Conservation (phyloP, 1,284 basidiomycete genomes). For the Stygiomarasmius scandens region DNA sequence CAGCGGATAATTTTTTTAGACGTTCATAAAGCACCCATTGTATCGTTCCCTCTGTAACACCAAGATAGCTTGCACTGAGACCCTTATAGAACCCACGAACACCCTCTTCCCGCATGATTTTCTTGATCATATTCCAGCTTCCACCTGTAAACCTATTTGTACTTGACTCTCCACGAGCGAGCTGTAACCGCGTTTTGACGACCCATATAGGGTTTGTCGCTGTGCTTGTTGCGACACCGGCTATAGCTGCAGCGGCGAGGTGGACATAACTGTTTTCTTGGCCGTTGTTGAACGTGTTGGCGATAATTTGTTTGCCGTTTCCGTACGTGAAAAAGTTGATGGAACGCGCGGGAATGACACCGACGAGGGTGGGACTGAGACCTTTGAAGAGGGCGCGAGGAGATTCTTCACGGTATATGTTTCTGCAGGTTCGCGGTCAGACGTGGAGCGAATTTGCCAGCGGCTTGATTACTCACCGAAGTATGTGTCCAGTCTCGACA, state of each 20-base stretch:
- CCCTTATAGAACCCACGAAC: constrained; percentile 93
- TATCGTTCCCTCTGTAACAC: constrained; percentile 95
- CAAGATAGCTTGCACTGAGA: constrained; percentile 91
- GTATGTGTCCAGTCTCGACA: constrained; percentile 90
- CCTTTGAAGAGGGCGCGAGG: constrained; percentile 92
- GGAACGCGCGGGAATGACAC: constrained; percentile 92
- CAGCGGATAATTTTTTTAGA: constrained; percentile 66
- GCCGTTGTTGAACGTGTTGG: constrained; percentile 81
- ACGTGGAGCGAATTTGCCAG: too few relatives aligned
- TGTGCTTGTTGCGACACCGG: constrained; percentile 85
- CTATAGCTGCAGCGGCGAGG: constrained; percentile 83
- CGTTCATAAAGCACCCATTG: constrained; percentile 98
- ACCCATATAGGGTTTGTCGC: constrained; percentile 99
- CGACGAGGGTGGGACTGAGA: constrained; percentile 92
- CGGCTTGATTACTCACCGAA: constrained; percentile 59
- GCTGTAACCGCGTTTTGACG: constrained; percentile 93
- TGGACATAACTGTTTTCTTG: constrained; percentile 87
- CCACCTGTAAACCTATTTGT: constrained; percentile 50
- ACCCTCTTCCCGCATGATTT: constrained; percentile 84
- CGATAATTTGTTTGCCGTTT: constrained; percentile 92
- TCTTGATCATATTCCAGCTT: constrained; percentile 64
- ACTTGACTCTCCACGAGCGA: constrained; percentile 44
- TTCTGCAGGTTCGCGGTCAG: constrained; percentile 51
- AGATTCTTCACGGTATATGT: constrained; percentile 91
- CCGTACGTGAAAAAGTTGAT: constrained; percentile 99